Base-by-base conservation (phyloP, 2,329 filamentous ascomycete genomes). In the Aureobasidium zeae region DNA sequence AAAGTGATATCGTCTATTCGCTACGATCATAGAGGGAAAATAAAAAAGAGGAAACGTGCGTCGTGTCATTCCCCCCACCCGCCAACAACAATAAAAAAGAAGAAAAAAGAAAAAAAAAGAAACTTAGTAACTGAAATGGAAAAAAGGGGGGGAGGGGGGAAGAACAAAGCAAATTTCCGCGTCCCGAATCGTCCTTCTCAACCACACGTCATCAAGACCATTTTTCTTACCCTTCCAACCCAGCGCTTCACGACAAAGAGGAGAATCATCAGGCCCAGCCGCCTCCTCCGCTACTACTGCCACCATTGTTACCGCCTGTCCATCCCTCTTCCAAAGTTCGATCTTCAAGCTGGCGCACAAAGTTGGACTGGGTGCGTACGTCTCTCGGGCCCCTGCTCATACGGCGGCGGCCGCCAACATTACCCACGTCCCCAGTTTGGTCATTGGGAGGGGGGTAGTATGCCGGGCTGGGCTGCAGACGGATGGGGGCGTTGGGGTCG, bases 391-490 rank as follows among this genome's bases (percentile, higher is more conserved):
- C 74, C 45, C 87, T 75, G 58, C 58, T 61, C 16, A 57, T 59
- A 21, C 86, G 89, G 32, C 84, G 83, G 60, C 88, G 76, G 56
- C 87, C 76, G 30, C 83, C 77, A 21, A 82, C 73, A 63, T 67
- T 77, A n/a, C 71, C 69, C 17, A 77, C 69, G 47, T 74, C 76
- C 36, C 79, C 74, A 7, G 77, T 73, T 55, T 86, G 79, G 8
- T 86, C 85, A 52, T 96, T 89, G 5, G 83, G 79, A 2, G 89
- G 85, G 9, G 91, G 91, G 55, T 96, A 98, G 64, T 98, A 98
- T 2, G 91, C 91, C 4, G 91, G 91, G 54, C 87, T 95, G 2
- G 91, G 91, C 60, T 98, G 91, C 45, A 96, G 66, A 37, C 91
- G 78, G 56, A 98, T 96, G 0, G 91, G 91, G 48, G 88, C 85